Percentiles rank a stretch among this genome's conserved stretches.
Evolutionary conservation across 257 asterid species (phyloP).

Genomic region (Plantago major): DNA sequence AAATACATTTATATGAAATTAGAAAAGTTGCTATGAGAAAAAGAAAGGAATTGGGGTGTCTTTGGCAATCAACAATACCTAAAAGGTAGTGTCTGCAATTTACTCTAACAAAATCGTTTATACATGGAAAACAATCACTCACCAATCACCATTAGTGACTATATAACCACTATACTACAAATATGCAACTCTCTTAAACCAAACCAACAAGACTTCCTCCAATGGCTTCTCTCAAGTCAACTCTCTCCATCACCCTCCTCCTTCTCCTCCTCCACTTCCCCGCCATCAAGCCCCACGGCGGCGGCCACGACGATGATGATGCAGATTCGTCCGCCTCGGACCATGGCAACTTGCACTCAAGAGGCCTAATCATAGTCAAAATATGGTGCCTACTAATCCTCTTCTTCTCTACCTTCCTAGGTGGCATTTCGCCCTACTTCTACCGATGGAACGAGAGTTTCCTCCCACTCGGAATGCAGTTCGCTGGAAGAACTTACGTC

Average conservation of each 20-base stretch:
- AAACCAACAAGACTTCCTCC: not conserved
- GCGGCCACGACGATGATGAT: slow-evolving; percentile 19
- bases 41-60: not conserved
- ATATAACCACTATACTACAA: not conserved
- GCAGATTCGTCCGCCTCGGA: slow-evolving; percentile 16
- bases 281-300: slow-evolving; percentile 46
- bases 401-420: slow-evolving; percentile 57
- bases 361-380: slow-evolving; percentile 61
- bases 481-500: slow-evolving; percentile 57
- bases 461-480: slow-evolving; percentile 74
- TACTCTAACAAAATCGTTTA: not conserved
- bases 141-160: no score
- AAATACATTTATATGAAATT: no score
- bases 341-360: slow-evolving; percentile 21
- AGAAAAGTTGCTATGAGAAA: not conserved
- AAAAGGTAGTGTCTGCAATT: not conserved
- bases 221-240: slow-evolving; percentile 44
- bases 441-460: slow-evolving; percentile 76
- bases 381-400: slow-evolving; percentile 64
- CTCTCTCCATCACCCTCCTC: slow-evolving; percentile 29
- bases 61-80: not conserved
- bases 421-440: slow-evolving; percentile 78
- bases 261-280: slow-evolving; percentile 36
- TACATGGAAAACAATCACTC: no score
- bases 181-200: not conserved